phyloP scores from a whole-genome alignment of 1,139 yeast genomes.

The Geotrichum aggregatum region DNA sequence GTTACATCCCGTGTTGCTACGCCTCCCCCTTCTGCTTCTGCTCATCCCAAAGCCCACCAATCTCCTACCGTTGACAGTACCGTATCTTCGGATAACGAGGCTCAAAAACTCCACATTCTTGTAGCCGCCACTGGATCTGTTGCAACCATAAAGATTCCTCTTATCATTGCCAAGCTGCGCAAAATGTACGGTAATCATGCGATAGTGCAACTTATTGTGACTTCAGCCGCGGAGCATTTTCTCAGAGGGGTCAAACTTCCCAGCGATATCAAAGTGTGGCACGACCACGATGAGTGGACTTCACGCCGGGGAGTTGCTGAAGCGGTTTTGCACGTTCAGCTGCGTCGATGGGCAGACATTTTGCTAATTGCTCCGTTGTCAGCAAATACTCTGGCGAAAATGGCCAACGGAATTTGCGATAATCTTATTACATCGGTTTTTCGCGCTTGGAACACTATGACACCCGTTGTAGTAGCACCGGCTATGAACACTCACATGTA shows the following conservation, averaged over 20 bases:
- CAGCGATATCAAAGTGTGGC: conserved; percentile 82
- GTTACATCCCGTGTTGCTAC: not conserved
- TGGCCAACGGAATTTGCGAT: conserved; percentile 87
- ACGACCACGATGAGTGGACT: conserved; percentile 92
- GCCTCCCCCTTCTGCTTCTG: not conserved
- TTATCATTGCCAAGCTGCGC: conserved; percentile 75
- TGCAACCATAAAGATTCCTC: conserved; percentile 88
- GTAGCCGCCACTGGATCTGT: conserved; percentile 95
- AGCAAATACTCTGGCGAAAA: conserved; percentile 88
- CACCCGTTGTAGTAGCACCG: conserved; percentile 84
- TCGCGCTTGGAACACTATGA: conserved; percentile 88
- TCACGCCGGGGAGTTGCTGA: conserved; percentile 51
- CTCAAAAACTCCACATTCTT: conserved; percentile 69
- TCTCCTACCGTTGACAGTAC: not conserved
- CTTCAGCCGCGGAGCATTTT: conserved; percentile 79
- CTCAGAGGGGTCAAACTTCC: conserved; percentile 73
- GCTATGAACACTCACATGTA: conserved; percentile 98
- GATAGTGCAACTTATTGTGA: conserved; percentile 79
- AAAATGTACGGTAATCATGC: conserved; percentile 66
- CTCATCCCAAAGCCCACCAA: not conserved
- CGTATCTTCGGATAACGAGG: conserved; percentile 16
- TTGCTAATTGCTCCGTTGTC: conserved; percentile 87
- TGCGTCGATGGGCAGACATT: conserved; percentile 94
- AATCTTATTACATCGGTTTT: conserved; percentile 76
- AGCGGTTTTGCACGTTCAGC: conserved; percentile 76